Percentiles rank a stretch among this genome's conserved stretches.
These are phyloP conservation scores for Fusarium devonianum DNA, from an alignment of 2,329 filamentous ascomycete species.

Conservation along the genomic window DNA sequence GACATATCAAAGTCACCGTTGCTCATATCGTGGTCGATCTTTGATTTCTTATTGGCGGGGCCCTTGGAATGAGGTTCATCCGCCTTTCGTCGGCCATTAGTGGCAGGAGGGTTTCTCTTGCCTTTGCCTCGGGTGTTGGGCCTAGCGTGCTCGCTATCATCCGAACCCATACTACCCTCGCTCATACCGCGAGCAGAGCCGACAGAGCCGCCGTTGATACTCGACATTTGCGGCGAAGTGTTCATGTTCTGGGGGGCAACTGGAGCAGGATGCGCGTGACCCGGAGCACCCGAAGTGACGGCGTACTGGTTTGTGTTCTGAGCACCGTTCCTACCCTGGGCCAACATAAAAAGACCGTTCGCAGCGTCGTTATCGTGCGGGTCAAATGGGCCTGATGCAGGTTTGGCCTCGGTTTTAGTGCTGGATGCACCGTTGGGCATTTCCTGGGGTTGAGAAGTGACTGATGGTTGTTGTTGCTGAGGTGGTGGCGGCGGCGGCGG, in stretches of 20 bases:
- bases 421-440: slow-evolving; percentile 49
- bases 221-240: slow-evolving; percentile 60
- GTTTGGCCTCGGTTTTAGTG: slow-evolving; percentile 59
- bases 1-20: slow-evolving; percentile 59
- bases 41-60: slow-evolving; percentile 73
- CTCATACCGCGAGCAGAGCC: slow-evolving; percentile 64
- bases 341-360: slow-evolving; percentile 91
- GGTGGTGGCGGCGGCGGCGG: slow-evolving; percentile 45
- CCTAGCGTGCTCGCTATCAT: slow-evolving; percentile 74
- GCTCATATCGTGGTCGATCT: slow-evolving; percentile 48
- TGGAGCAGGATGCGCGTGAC: slow-evolving; percentile 58
- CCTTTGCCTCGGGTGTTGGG: slow-evolving; percentile 70
- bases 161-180: slow-evolving; percentile 75
- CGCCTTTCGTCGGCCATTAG: slow-evolving; percentile 79
- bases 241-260: slow-evolving; percentile 48
- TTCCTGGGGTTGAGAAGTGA: slow-evolving; percentile 65
- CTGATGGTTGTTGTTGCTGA: slow-evolving; percentile 31
- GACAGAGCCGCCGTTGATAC: slow-evolving; percentile 56
- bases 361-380: slow-evolving; percentile 95
- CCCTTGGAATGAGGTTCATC: slow-evolving; percentile 71
- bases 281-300: slow-evolving; percentile 53
- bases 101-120: slow-evolving; percentile 67
- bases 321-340: slow-evolving; percentile 69
- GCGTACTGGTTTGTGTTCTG: slow-evolving; percentile 59
- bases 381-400: slow-evolving; percentile 73